Conservation (phyloP, 352 stramenopile species). For the Phytophthora crassamura region DNA sequence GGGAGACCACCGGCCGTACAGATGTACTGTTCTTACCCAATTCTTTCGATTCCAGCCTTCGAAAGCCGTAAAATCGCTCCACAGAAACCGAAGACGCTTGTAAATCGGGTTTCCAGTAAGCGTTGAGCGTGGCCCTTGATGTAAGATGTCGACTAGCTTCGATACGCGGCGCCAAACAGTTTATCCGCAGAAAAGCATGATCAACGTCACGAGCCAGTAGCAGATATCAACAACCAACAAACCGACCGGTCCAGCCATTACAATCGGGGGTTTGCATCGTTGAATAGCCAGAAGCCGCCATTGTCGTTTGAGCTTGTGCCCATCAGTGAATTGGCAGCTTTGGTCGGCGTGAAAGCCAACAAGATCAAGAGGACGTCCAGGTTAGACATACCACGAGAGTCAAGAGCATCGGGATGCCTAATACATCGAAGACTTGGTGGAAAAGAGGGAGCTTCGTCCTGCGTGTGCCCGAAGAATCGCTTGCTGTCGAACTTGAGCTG, state of each 20-base stretch:
- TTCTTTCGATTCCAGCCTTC: slow-evolving; percentile 47
- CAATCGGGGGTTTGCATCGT: slow-evolving; percentile 11
- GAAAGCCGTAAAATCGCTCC: slow-evolving; percentile 35
- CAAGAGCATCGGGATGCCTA: slow-evolving; percentile 25
- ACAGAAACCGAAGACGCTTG: slow-evolving; percentile 3
- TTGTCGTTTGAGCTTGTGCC: slow-evolving; percentile 50
- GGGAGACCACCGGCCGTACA: not conserved
- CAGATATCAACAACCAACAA: slow-evolving; percentile 35
- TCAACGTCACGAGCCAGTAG: slow-evolving; percentile 31
- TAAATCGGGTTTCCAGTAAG: not conserved
- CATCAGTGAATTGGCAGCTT: slow-evolving; percentile 51
- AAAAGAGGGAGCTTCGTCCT: slow-evolving; percentile 13
- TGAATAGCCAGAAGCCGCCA: slow-evolving; percentile 54
- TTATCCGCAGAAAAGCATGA: slow-evolving; percentile 38
- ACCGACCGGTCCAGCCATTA: slow-evolving; percentile 22
- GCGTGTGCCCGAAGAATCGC: slow-evolving; percentile 1
- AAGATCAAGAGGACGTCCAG: slow-evolving; percentile 47
- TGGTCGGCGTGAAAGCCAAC: slow-evolving; percentile 44
- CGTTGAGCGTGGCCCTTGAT: not conserved
- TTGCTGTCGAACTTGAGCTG: slow-evolving; percentile 16
- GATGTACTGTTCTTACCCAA: slow-evolving; percentile 33
- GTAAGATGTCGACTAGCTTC: not conserved
- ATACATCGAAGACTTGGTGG: slow-evolving; percentile 9
- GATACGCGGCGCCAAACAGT: slow-evolving; percentile 15
- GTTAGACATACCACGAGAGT: slow-evolving; percentile 24